These are phyloP conservation scores for Volutella citrinella DNA, from an alignment of 2,329 filamentous ascomycete species.

Conservation along the genomic window DNA sequence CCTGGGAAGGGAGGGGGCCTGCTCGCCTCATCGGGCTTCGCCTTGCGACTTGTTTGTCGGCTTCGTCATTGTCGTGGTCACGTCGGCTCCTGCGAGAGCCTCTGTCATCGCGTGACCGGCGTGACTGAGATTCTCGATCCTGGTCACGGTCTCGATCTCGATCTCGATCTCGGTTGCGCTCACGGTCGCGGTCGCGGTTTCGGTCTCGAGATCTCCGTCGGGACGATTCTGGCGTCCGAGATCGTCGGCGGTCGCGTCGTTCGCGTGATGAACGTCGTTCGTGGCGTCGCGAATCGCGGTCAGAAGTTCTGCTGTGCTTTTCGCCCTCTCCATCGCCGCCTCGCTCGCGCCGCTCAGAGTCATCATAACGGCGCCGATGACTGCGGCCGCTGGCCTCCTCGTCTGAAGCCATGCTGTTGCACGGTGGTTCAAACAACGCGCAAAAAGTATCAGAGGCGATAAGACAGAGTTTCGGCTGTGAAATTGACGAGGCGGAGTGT, in stretches of 20 bases:
- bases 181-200: constrained; percentile 17
- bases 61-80: constrained; percentile 14
- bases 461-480: no score
- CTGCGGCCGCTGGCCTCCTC: constrained; percentile 18
- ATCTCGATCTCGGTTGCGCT: constrained; percentile 17
- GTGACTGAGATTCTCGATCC: constrained; percentile 24
- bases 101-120: constrained; percentile 32
- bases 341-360: constrained; percentile 12
- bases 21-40: constrained; percentile 27
- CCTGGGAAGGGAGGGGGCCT: constrained; percentile 59
- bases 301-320: constrained; percentile 16
- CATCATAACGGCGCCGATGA: constrained; percentile 16
- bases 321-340: constrained; percentile 13
- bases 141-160: constrained; percentile 15
- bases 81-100: constrained; percentile 23
- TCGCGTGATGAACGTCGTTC: constrained; percentile 29
- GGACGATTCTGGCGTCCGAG: constrained; percentile 29
- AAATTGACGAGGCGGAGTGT: no score
- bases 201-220: constrained; percentile 24
- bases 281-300: constrained; percentile 21
- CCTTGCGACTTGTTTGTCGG: constrained; percentile 20
- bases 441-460: no score
- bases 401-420: constrained; percentile 24
- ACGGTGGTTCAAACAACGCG: no score
- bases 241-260: constrained; percentile 28